These are phyloP conservation scores for Coprinellus micaceus DNA, from an alignment of 768 basidiomycete species.

Conservation along the genomic window DNA sequence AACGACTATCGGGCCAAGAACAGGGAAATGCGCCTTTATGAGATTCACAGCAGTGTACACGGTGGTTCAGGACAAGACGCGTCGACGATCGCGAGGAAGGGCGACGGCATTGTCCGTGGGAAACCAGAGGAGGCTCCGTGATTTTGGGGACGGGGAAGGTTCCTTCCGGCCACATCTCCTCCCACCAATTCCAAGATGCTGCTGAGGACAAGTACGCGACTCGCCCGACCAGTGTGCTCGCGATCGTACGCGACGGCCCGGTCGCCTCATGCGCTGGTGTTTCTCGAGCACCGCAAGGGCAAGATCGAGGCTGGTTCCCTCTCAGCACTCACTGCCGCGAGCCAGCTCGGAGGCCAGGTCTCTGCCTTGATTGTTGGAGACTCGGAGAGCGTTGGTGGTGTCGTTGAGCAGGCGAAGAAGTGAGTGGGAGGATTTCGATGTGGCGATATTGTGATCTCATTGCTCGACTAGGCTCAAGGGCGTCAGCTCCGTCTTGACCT, in stretches of 20 bases:
- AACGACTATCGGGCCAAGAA: too few relatives aligned
- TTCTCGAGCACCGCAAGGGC: constrained; percentile 83
- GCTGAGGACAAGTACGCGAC: constrained; percentile 20
- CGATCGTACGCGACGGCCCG: constrained; percentile 58
- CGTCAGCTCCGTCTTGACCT: constrained; percentile 63
- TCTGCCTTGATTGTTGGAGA: constrained; percentile 74
- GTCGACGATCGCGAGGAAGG: not conserved
- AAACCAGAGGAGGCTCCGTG: not conserved
- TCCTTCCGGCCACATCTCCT: constrained; percentile 3
- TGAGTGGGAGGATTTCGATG: constrained; percentile 24
- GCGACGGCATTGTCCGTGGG: not conserved
- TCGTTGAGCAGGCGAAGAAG: constrained; percentile 81
- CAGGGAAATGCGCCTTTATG: too few relatives aligned
- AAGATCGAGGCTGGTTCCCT: constrained; percentile 80
- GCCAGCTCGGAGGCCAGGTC: constrained; percentile 80
- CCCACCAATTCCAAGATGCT: constrained; percentile 18
- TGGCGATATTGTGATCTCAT: not conserved
- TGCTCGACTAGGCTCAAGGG: constrained; percentile 54
- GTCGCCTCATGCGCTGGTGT: constrained; percentile 77
- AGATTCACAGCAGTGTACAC: too few relatives aligned
- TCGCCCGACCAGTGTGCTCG: constrained; percentile 22
- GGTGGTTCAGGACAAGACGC: too few relatives aligned
- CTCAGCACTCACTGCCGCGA: constrained; percentile 89
- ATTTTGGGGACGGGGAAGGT: not conserved
- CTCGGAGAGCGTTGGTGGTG: constrained; percentile 58